Evolutionary conservation across 2,329 filamentous ascomycete genomes (phyloP).

Genomic region (Talaromyces sp.): DNA sequence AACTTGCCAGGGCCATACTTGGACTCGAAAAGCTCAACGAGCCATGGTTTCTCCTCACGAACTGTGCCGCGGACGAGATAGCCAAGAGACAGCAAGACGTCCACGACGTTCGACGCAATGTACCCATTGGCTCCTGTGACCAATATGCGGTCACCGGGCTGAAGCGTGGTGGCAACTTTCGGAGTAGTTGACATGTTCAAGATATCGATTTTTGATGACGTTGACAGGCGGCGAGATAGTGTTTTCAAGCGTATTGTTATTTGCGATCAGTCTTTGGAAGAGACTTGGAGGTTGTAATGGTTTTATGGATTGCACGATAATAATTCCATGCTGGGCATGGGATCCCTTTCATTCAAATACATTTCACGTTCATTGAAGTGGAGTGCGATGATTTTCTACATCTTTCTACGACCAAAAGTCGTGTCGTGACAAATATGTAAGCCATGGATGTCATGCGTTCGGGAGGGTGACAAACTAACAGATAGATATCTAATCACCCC

Average conservation of each 20-base stretch:
- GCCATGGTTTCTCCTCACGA: conserved; percentile 37
- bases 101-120: conserved; percentile 43
- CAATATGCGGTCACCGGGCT: conserved; percentile 36
- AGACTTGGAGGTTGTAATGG: background rate
- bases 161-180: conserved; percentile 21
- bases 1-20: conserved; percentile 32
- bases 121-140: conserved; percentile 50
- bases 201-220: background rate
- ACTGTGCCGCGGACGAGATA: conserved; percentile 49
- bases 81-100: conserved; percentile 42
- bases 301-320: background rate
- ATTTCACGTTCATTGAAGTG: no score
- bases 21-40: conserved; percentile 31
- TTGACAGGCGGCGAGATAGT: background rate
- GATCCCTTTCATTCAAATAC: background rate
- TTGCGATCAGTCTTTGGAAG: background rate
- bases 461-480: background rate
- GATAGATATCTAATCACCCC: background rate
- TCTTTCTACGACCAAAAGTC: background rate
- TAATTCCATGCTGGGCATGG: background rate
- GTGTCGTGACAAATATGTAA: background rate
- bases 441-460: background rate
- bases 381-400: background rate
- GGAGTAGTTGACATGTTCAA: background rate
- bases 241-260: background rate